Base-by-base conservation (phyloP, 169 alveolate species). In the Plasmodium inui region DNA sequence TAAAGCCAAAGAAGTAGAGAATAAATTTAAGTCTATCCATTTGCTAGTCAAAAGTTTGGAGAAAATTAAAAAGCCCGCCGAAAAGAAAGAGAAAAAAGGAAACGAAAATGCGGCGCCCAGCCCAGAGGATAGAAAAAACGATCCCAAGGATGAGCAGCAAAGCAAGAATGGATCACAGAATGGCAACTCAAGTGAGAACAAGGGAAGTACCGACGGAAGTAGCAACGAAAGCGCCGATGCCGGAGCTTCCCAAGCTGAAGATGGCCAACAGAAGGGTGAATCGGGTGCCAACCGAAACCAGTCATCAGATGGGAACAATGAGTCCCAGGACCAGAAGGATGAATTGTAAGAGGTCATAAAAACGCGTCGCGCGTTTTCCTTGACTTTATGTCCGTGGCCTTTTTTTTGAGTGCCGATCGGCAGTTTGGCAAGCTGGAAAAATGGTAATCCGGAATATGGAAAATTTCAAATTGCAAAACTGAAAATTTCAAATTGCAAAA, bases 1-100 rank as follows among this genome's bases (percentile, higher is more conserved):
- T 91, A 91, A 91, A 82, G 76, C 91, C 34, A 91, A 41, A 41
- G 95, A 91, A 9, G 95, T 91, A 30, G 92, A 91, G 61, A 3
- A 53, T 10, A 91, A 53, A 82, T 81, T 91, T 50, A 80, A 44
- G 37, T 12, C 92, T 2, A 72, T 91, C 26, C 17, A 39, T 44
- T 12, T 46, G 26, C 32, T 91, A 41, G 53, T 91, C 30, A 82
- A 82, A 70, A 71, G 37, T n/a, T 70, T 91, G 30, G 88, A 91
- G 28, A 82, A 91, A 82, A 39, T 82, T 8, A 91, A 91, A 82
- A 72, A 91, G 26, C 92, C 92, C 19, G 37, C 67, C 22, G 83
- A 79, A 9, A 79, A 79, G 8, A 78, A 91, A 71, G 88, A 78
- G 14, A 82, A 46, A 72, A 32, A 37, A 26, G 32, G 61, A 12